Conservation (phyloP, 768 basidiomycete species). For the Mycena epipterygia region DNA sequence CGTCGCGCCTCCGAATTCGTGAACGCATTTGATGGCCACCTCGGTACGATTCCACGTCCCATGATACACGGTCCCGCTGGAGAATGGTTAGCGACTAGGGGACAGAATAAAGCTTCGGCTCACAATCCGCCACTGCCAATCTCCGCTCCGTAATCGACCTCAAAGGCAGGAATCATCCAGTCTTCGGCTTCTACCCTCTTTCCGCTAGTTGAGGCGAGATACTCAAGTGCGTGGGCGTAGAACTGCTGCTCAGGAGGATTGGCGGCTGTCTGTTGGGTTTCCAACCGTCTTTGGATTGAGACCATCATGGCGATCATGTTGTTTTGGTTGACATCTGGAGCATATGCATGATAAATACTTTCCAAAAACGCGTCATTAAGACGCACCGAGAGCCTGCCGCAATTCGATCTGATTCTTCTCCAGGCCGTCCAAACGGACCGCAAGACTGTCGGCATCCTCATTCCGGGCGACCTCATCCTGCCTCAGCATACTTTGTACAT, state of each 20-base stretch:
- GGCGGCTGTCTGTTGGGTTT: neutral
- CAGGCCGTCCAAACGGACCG: too few species aligned
- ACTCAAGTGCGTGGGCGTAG: constrained; percentile 25
- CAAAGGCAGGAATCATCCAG: constrained; percentile 37
- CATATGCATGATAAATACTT: too few species aligned
- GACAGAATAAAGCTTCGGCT: too few species aligned
- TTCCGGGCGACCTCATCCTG: too few species aligned
- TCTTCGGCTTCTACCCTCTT: constrained; percentile 15
- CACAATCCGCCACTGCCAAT: constrained; percentile 4
- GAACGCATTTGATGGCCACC: constrained; percentile 23
- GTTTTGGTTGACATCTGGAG: constrained; percentile 26
- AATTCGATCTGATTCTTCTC: too few species aligned
- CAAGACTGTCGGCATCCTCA: too few species aligned
- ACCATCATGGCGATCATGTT: constrained; percentile 36
- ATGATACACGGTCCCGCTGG: constrained; percentile 9
- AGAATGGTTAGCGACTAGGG: neutral
- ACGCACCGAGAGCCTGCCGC: too few species aligned
- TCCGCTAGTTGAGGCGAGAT: constrained; percentile 28
- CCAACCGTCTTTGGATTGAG: constrained; percentile 21
- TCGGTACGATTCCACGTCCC: constrained; percentile 19
- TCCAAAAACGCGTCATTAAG: neutral
- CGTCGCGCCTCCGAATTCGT: neutral
- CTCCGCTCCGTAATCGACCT: constrained; percentile 24
- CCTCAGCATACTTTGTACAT: too few species aligned
- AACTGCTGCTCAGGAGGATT: constrained; percentile 21